phyloP scores from a whole-genome alignment of 495 filamentous ascomycete species.

The Symbiotaphrina buchneri region DNA sequence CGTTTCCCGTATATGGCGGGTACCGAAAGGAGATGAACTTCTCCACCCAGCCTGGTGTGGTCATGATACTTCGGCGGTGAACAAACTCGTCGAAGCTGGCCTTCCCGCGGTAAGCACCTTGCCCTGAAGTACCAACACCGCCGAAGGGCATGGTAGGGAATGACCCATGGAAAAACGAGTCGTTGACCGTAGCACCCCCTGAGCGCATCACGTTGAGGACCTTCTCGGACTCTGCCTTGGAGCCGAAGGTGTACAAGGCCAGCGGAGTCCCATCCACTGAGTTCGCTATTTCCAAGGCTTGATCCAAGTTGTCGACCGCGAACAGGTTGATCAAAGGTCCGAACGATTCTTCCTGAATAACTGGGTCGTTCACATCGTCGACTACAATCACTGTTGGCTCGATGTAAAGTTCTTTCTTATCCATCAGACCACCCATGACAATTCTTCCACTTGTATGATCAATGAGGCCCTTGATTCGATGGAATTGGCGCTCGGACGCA shows the following conservation, averaged over 20 bases:
- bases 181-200: constrained; percentile 63
- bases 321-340: constrained; percentile 71
- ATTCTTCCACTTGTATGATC: constrained; percentile 67
- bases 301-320: constrained; percentile 49
- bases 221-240: constrained; percentile 47
- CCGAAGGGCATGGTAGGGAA: constrained; percentile 69
- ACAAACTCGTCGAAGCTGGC: constrained; percentile 71
- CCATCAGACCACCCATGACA: constrained; percentile 59
- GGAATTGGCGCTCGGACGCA: constrained; percentile 54
- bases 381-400: constrained; percentile 71
- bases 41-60: constrained; percentile 67
- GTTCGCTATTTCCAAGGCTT: constrained; percentile 60
- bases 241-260: constrained; percentile 66
- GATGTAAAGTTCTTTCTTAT: constrained; percentile 59
- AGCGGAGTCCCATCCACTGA: constrained; percentile 59
- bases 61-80: constrained; percentile 52
- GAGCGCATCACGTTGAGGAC: constrained; percentile 43
- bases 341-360: constrained; percentile 68
- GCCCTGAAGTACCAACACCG: constrained; percentile 70
- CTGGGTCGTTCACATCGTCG: constrained; percentile 46
- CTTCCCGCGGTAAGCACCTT: constrained; percentile 65
- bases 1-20: constrained; percentile 49
- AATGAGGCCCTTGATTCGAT: constrained; percentile 72
- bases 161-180: constrained; percentile 56
- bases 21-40: constrained; percentile 52